phyloP scores from a whole-genome alignment of 2,329 filamentous ascomycete species.

The Elsinoe perseae region DNA sequence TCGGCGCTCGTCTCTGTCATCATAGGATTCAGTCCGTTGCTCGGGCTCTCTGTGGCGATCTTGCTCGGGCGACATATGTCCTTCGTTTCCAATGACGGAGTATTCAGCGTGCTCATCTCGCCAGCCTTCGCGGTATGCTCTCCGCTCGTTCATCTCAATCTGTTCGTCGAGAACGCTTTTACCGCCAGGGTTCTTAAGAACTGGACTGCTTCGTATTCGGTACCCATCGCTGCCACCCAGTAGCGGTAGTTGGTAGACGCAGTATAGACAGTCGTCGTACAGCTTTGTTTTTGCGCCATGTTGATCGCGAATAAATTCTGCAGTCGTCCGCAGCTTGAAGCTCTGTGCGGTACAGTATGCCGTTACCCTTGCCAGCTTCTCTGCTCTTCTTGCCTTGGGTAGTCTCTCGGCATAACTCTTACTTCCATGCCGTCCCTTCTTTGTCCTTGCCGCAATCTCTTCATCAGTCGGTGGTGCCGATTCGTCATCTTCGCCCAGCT shows the following conservation, averaged over 20 bases:
- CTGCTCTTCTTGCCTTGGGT: slow-evolving; percentile 68
- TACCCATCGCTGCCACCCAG: slow-evolving; percentile 81
- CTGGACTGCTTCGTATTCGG: slow-evolving; percentile 78
- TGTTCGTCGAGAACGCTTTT: slow-evolving; percentile 90
- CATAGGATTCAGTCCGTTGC: neutral
- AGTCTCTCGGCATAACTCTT: slow-evolving; percentile 93
- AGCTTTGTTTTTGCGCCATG: slow-evolving; percentile 91
- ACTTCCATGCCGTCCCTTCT: slow-evolving; percentile 52
- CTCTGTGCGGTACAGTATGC: slow-evolving; percentile 94
- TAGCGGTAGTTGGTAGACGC: slow-evolving; percentile 85
- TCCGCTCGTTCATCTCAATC: slow-evolving; percentile 84
- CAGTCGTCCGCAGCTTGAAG: slow-evolving; percentile 82
- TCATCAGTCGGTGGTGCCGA: slow-evolving; percentile 57
- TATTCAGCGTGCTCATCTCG: slow-evolving; percentile 70
- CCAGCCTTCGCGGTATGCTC: slow-evolving; percentile 87
- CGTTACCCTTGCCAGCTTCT: slow-evolving; percentile 77
- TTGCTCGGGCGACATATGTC: slow-evolving; percentile 2
- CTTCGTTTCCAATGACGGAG: slow-evolving; percentile 27
- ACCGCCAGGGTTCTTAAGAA: slow-evolving; percentile 85
- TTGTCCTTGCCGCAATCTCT: slow-evolving; percentile 57
- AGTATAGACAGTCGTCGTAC: slow-evolving; percentile 96
- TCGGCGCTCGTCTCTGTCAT: slow-evolving; percentile 17
- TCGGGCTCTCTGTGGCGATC: slow-evolving; percentile 15
- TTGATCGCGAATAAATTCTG: slow-evolving; percentile 76
- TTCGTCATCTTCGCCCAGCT: slow-evolving; percentile 55